Percentiles rank a stretch among this genome's conserved stretches.
Conservation (phyloP, 2,329 filamentous ascomycete species). For the Zasmidium cellare region DNA sequence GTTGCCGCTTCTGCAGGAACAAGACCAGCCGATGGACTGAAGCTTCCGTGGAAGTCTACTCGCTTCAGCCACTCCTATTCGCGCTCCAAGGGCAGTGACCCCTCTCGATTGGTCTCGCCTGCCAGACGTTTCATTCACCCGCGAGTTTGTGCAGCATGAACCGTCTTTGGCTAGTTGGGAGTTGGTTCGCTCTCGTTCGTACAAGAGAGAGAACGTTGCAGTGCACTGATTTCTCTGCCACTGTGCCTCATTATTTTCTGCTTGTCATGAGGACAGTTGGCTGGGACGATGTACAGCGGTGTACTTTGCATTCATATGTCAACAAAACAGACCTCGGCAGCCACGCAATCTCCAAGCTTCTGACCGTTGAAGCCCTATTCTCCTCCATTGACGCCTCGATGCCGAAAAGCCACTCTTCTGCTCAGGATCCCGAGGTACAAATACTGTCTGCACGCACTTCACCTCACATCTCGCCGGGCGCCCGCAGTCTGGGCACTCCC, state of each 20-base stretch:
- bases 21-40: neutral
- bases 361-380: neutral
- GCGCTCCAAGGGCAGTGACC: too few relatives aligned
- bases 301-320: too few relatives aligned
- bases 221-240: too few relatives aligned
- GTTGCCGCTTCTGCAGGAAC: neutral
- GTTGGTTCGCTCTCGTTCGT: too few relatives aligned
- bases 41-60: neutral
- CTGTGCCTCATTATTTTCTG: too few relatives aligned
- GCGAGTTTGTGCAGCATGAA: neutral
- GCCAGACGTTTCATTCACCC: neutral
- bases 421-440: neutral
- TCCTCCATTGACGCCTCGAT: neutral
- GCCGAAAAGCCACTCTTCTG: neutral
- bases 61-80: neutral
- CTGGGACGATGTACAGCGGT: too few relatives aligned
- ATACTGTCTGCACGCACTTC: neutral
- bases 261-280: too few relatives aligned
- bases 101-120: neutral
- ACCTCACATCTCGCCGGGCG: neutral
- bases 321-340: neutral
- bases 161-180: neutral
- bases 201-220: too few relatives aligned
- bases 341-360: neutral
- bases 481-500: neutral